These are phyloP conservation scores for Volvariella volvacea DNA, from an alignment of 1,284 basidiomycete genomes.

Conservation along the genomic window DNA sequence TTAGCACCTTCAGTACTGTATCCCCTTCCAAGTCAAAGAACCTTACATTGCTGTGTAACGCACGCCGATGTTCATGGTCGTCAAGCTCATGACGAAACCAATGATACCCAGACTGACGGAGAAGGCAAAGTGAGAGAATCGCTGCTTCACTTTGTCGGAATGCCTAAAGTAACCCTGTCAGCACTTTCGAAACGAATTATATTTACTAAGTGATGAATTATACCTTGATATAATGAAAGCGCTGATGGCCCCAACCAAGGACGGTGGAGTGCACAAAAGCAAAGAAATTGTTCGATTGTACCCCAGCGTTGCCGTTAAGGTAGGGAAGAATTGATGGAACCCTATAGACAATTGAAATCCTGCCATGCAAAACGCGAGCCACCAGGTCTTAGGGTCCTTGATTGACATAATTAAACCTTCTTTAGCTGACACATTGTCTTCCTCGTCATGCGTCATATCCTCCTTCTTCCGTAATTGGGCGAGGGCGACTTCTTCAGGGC, in stretches of 20 bases:
- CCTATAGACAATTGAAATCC: conserved; percentile 44
- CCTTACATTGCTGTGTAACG: conserved; percentile 32
- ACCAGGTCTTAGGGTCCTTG: conserved; percentile 57
- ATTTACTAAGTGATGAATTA: too few species aligned
- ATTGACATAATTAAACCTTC: conserved; percentile 32
- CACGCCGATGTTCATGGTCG: conserved; percentile 28
- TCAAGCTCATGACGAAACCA: conserved; percentile 37
- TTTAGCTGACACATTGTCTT: conserved; percentile 9
- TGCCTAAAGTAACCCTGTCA: conserved; percentile 16
- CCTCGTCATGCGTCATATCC: conserved; percentile 11
- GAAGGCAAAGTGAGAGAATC: conserved; percentile 32
- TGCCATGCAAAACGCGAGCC: conserved; percentile 32
- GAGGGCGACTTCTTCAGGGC: conserved; percentile 13
- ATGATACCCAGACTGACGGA: conserved; percentile 27
- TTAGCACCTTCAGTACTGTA: conserved; percentile 11
- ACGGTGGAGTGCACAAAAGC: conserved; percentile 16
- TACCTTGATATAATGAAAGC: conserved; percentile 11
- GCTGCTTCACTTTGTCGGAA: conserved; percentile 26
- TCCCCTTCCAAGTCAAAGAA: neutral
- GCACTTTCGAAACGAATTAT: neutral
- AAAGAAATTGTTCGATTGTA: conserved; percentile 37
- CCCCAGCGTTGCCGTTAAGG: conserved; percentile 49
- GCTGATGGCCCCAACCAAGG: conserved; percentile 10
- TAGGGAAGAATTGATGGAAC: conserved; percentile 39
- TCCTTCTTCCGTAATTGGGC: conserved; percentile 15